Base-by-base conservation (phyloP, 306 rosid genomes). In the Leucaena leucocephala region DNA sequence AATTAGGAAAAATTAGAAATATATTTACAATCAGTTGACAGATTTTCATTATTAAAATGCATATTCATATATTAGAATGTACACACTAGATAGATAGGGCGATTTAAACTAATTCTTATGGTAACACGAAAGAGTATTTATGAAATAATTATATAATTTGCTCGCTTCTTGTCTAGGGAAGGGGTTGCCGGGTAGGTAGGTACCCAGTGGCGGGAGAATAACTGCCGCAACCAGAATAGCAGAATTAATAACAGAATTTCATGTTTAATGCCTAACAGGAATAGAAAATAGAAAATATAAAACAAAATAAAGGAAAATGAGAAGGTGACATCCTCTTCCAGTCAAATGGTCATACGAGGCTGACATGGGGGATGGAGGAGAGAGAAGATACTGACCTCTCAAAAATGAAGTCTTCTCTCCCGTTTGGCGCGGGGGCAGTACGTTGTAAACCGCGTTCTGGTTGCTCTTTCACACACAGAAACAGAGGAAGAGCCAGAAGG, bases 391-490 rank as follows among this genome's bases (percentile, higher is more conserved):
- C 27, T 46, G 59, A 46, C 74, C 58, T 70, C 59, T 46, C 74
- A 70, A 70, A 70, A 70, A 44, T 22, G 58, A 22, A 15, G 75
- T 27, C 14, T 46, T 10, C 59, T 38, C 48, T 70, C 22, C 7
- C 75, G 19, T 34, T 34, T 48, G 74, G 61, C 44, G 62, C 27
- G 43, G 61, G 61, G 16, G 27, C 40, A 15, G 59, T 27, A 16
- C 74, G 74, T 71, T 48, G 75, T 34, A 48, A 71, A 71, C 43
- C 75, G 75, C 75, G 61, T 48, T 48, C 44, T 13, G 58, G 44
- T 71, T 71, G 43, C 22, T 15, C 42, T 33, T 71, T 16, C 9
- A 11, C 55, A 68, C 52, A 16, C 55, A 68, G 54, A 68, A 44
- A 46, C 61, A 71, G 45, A 72, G 64, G 49, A 35, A 52, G 48